phyloP scores from a whole-genome alignment of 2,329 filamentous ascomycete genomes.

The Aspergillus awamori region DNA sequence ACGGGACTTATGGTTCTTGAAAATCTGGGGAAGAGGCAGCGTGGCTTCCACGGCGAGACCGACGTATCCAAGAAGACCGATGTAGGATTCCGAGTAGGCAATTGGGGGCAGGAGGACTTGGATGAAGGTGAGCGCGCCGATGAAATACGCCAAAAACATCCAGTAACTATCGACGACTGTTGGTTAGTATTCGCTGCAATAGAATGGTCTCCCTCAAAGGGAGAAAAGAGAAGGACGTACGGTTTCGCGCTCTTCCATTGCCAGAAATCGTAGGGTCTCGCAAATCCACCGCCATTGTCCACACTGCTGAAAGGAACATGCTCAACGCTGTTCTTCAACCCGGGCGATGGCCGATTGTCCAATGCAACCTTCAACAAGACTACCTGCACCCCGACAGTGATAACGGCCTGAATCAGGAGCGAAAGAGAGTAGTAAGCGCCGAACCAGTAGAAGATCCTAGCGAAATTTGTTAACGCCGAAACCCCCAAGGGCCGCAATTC shows the following conservation, averaged over 20 bases:
- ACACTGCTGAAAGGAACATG: conserved; percentile 45
- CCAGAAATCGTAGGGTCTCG: conserved; percentile 65
- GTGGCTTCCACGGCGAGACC: conserved; percentile 53
- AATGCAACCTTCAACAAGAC: conserved; percentile 64
- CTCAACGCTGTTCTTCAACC: conserved; percentile 43
- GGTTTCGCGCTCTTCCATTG: conserved; percentile 61
- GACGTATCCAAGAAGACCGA: conserved; percentile 47
- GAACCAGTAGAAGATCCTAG: conserved; percentile 67
- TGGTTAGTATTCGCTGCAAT: conserved; percentile 8
- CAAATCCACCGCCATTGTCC: conserved; percentile 31
- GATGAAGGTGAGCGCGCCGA: conserved; percentile 51
- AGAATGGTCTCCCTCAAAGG: not conserved
- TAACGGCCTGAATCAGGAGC: conserved; percentile 61
- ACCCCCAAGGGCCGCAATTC: not conserved
- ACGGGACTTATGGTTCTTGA: conserved; percentile 50
- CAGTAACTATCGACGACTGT: conserved; percentile 51
- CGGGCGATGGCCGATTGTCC: conserved; percentile 54
- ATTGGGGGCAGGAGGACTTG: conserved; percentile 57
- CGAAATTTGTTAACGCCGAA: conserved; percentile 2
- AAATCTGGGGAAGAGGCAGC: conserved; percentile 52
- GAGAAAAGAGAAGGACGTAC: conserved; percentile 36
- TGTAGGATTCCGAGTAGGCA: conserved; percentile 46
- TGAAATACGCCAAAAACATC: conserved; percentile 60
- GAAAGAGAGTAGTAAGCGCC: conserved; percentile 62
- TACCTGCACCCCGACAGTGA: conserved; percentile 63